Conservation (phyloP, 805 yeast species). For the Lipomyces sp. region DNA sequence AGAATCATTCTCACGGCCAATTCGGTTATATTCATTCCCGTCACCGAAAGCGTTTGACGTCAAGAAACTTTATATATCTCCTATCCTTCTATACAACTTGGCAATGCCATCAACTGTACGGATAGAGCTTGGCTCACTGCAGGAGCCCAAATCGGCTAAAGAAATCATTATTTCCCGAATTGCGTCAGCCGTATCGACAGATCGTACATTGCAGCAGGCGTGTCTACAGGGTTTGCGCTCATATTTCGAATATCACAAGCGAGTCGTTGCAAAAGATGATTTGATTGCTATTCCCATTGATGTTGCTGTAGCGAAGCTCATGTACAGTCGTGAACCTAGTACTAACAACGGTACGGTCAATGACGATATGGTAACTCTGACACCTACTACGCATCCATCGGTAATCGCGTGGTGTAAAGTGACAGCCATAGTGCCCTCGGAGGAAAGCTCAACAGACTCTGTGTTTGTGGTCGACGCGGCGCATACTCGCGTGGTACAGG, state of each 20-base stretch:
- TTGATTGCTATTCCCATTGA: constrained; percentile 80
- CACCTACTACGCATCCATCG: constrained; percentile 69
- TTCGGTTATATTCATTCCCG: constrained; percentile 61
- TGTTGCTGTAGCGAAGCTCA: constrained; percentile 62
- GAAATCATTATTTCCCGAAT: constrained; percentile 69
- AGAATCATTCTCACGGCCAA: constrained; percentile 41
- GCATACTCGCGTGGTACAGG: constrained; percentile 69
- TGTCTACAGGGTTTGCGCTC: constrained; percentile 65
- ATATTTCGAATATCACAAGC: constrained; percentile 60
- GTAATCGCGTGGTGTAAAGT: constrained; percentile 85
- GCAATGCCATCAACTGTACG: constrained; percentile 46
- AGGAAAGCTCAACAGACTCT: constrained; percentile 20
- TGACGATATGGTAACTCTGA: constrained; percentile 3
- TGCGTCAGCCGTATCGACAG: constrained; percentile 71
- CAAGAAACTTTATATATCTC: constrained; percentile 61
- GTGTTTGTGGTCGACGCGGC: constrained; percentile 65
- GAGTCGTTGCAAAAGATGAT: constrained; percentile 70
- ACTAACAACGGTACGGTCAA: constrained; percentile 33
- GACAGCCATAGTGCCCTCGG: constrained; percentile 50
- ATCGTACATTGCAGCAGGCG: constrained; percentile 62
- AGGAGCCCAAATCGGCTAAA: constrained; percentile 55
- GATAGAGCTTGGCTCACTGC: constrained; percentile 34
- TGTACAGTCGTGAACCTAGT: constrained; percentile 42
- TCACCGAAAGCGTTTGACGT: constrained; percentile 60
- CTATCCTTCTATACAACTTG: constrained; percentile 60